A percentile compares a stretch with the other conserved stretches of the same genome.
These are phyloP conservation scores for Tetrapisispora fleetii DNA, from an alignment of 805 yeast genomes.

Conservation along the genomic window DNA sequence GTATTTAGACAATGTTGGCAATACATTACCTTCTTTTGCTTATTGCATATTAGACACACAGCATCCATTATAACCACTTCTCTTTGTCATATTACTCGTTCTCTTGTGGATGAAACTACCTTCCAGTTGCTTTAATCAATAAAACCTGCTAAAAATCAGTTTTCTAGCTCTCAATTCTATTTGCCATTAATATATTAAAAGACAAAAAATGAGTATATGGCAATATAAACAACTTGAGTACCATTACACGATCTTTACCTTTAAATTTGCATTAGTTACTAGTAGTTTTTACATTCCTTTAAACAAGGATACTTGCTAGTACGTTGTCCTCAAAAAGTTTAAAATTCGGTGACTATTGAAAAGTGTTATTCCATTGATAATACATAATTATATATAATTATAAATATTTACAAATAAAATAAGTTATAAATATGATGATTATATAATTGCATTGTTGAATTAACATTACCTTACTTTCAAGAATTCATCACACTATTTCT, in stretches of 20 bases:
- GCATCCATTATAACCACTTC: conserved; percentile 1
- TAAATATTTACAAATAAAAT: neutral
- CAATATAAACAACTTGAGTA: too few species aligned
- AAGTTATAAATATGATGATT: neutral
- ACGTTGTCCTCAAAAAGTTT: neutral
- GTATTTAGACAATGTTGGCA: conserved; percentile 23
- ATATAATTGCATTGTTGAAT: too few species aligned
- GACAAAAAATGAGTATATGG: too few species aligned
- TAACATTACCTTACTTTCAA: neutral
- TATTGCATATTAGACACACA: conserved; percentile 17
- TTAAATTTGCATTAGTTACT: too few species aligned
- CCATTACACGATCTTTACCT: too few species aligned
- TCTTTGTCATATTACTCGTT: neutral
- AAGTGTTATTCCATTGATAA: too few species aligned
- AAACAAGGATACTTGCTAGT: neutral
- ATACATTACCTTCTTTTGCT: conserved; percentile 12
- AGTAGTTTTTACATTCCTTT: neutral
- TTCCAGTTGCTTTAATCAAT: too few species aligned
- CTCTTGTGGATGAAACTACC: neutral
- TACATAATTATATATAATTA: too few species aligned
- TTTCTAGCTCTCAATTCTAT: too few species aligned
- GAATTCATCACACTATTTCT: conserved; percentile 4
- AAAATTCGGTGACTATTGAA: too few species aligned
- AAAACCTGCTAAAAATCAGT: neutral
- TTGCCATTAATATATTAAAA: too few species aligned